These are phyloP conservation scores for Kwoniella heveanensis DNA, from an alignment of 768 basidiomycete genomes.

Conservation along the genomic window DNA sequence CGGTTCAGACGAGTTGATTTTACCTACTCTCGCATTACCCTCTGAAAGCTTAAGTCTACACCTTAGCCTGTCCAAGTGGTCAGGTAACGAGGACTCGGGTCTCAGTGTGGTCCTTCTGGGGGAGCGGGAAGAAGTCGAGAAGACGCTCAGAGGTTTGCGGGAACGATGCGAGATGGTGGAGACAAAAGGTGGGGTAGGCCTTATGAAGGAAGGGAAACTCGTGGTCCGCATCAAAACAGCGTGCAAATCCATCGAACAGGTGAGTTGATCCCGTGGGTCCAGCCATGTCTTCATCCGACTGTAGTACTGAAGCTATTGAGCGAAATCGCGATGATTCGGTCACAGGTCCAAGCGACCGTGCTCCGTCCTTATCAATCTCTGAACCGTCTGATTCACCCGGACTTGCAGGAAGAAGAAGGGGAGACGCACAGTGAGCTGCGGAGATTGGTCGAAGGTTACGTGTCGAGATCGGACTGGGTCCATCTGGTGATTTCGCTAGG, in stretches of 20 bases:
- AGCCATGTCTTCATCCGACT: too few species aligned
- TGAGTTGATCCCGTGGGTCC: constrained; percentile 21
- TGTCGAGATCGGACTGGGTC: constrained; percentile 25
- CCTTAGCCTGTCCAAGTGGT: constrained; percentile 28
- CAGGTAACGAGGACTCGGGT: constrained; percentile 17
- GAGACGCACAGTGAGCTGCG: constrained; percentile 13
- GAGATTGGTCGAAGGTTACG: constrained; percentile 28
- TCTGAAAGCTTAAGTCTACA: constrained; percentile 36
- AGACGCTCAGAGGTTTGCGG: constrained; percentile 25
- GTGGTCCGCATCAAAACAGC: constrained; percentile 25
- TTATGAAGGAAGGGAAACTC: constrained; percentile 34
- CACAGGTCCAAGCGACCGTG: constrained; percentile 19
- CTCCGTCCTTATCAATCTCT: constrained; percentile 22
- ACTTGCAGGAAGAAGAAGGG: constrained; percentile 14
- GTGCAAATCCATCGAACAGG: constrained; percentile 18
- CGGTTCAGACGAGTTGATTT: constrained; percentile 31
- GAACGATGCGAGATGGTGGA: constrained; percentile 35
- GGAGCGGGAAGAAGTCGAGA: constrained; percentile 10
- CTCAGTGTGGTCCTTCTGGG: constrained; percentile 18
- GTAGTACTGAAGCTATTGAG: too few species aligned
- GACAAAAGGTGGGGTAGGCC: constrained; percentile 10
- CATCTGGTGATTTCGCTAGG: constrained; percentile 18
- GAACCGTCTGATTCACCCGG: constrained; percentile 31
- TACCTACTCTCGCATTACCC: constrained; percentile 43
- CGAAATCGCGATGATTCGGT: too few species aligned